These are phyloP conservation scores for Dinochytrium kinnereticum DNA, from an alignment of 371 early-diverging fungal genomes.

Conservation along the genomic window DNA sequence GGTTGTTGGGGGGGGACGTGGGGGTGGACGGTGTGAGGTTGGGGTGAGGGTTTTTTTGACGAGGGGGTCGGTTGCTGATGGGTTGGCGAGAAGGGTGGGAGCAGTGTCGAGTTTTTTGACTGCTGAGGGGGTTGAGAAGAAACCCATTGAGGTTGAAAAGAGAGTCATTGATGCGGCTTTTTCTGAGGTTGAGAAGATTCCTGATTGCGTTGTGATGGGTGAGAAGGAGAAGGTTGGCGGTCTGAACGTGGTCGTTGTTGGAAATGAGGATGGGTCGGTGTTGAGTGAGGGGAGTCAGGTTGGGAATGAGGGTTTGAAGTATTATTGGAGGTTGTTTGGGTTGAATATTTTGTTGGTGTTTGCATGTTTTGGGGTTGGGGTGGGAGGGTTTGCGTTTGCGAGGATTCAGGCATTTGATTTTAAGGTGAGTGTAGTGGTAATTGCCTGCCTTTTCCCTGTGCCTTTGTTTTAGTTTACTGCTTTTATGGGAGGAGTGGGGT, in stretches of 20 bases:
- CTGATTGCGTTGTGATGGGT: not conserved
- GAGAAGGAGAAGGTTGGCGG: not conserved
- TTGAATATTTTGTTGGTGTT: constrained; percentile 1
- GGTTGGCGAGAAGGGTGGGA: not conserved
- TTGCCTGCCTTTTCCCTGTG: too few species aligned
- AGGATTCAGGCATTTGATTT: constrained; percentile 8
- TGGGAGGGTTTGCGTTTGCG: constrained; percentile 3
- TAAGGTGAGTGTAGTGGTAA: too few species aligned
- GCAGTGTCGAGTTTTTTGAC: not conserved
- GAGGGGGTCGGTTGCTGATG: not conserved
- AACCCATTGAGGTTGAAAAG: too few species aligned
- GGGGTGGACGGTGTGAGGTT: not conserved
- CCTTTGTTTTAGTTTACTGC: too few species aligned
- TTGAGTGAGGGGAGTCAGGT: not conserved
- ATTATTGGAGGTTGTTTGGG: not conserved
- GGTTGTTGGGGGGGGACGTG: constrained; percentile 2
- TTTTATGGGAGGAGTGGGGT: not conserved
- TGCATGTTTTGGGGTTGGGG: constrained; percentile 9
- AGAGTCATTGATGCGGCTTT: too few species aligned
- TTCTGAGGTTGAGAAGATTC: too few species aligned
- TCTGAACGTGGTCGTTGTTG: not conserved
- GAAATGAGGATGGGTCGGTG: not conserved
- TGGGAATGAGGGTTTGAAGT: not conserved
- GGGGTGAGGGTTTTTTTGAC: not conserved
- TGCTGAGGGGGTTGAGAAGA: not conserved